Conservation (phyloP, 179 eudicot genomes). For the Nepenthes alata region DNA sequence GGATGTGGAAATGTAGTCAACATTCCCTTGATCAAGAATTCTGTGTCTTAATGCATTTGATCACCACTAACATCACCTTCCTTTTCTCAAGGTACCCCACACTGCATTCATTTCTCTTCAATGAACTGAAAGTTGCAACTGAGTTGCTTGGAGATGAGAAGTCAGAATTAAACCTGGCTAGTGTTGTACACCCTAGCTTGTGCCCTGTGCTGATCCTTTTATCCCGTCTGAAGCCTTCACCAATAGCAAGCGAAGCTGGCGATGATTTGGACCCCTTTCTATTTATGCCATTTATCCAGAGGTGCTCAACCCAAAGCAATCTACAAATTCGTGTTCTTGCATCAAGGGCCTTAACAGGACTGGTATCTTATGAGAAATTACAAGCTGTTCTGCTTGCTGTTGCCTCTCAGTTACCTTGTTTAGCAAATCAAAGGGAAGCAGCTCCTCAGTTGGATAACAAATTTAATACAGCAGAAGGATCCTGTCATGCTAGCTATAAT, state of each 20-base stretch:
- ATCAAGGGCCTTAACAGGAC: conserved; percentile 72
- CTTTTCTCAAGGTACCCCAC: conserved; percentile 60
- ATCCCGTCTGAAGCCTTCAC: conserved; percentile 88
- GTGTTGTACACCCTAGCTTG: conserved; percentile 81
- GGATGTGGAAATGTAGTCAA: too few relatives aligned
- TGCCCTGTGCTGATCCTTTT: conserved; percentile 85
- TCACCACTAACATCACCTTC: conserved; percentile 5
- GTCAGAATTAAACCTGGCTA: conserved; percentile 49
- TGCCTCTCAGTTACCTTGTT: conserved; percentile 54
- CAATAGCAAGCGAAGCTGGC: conserved; percentile 74
- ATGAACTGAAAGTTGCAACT: conserved; percentile 70
- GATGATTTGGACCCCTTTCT: conserved; percentile 79
- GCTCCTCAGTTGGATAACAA: conserved; percentile 6
- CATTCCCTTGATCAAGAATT: too few relatives aligned
- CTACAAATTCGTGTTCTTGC: conserved; percentile 82
- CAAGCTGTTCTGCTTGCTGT: conserved; percentile 45
- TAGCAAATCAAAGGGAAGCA: conserved; percentile 14
- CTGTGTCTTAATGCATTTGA: not conserved
- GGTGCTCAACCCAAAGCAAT: conserved; percentile 78
- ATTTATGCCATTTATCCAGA: conserved; percentile 78
- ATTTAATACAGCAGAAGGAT: conserved; percentile 6
- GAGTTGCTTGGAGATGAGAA: conserved; percentile 40
- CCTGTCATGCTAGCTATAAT: conserved; percentile 33
- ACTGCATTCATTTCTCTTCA: conserved; percentile 61
- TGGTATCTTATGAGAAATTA: conserved; percentile 90